Evolutionary conservation across 306 rosid species (phyloP).

Genomic region (Pueraria montana): DNA sequence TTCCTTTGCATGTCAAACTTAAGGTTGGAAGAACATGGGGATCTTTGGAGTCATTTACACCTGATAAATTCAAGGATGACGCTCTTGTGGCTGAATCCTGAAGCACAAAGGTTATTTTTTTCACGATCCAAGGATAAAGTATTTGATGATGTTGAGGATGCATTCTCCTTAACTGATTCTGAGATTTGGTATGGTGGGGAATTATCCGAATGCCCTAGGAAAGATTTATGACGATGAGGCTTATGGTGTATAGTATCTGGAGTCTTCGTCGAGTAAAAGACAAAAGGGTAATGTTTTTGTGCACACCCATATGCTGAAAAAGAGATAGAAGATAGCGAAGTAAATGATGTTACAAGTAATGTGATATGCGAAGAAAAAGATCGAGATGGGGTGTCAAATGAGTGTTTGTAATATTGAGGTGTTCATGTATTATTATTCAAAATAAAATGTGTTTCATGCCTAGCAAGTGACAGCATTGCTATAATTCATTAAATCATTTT

Average conservation of each 20-base stretch:
- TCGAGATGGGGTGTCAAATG: not conserved
- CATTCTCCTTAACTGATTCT: slow-evolving; percentile 7
- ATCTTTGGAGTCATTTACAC: slow-evolving; percentile 77
- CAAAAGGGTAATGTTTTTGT: not conserved
- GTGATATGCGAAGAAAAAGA: not conserved
- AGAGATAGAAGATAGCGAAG: not conserved
- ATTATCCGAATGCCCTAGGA: not conserved
- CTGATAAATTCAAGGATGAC: slow-evolving; percentile 53
- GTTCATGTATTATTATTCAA: not conserved
- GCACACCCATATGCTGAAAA: not conserved
- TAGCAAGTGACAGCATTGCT: slow-evolving; percentile 1
- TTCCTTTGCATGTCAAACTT: slow-evolving; percentile 87
- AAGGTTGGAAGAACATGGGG: slow-evolving; percentile 97
- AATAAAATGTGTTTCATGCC: slow-evolving; percentile 32
- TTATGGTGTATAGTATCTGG: not conserved
- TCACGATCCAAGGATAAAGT: slow-evolving; percentile 30
- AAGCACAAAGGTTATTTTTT: slow-evolving; percentile 32
- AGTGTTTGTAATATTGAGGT: not conserved
- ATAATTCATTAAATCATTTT: slow-evolving; percentile 40
- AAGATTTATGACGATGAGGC: slow-evolving; percentile 26
- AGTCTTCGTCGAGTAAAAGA: slow-evolving; percentile 10
- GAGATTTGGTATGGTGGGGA: slow-evolving; percentile 1
- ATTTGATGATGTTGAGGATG: slow-evolving; percentile 34
- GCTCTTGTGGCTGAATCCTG: slow-evolving; percentile 51
- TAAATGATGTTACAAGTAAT: not conserved